These are phyloP conservation scores for Mycena haematopus DNA, from an alignment of 768 basidiomycete genomes.

Conservation along the genomic window DNA sequence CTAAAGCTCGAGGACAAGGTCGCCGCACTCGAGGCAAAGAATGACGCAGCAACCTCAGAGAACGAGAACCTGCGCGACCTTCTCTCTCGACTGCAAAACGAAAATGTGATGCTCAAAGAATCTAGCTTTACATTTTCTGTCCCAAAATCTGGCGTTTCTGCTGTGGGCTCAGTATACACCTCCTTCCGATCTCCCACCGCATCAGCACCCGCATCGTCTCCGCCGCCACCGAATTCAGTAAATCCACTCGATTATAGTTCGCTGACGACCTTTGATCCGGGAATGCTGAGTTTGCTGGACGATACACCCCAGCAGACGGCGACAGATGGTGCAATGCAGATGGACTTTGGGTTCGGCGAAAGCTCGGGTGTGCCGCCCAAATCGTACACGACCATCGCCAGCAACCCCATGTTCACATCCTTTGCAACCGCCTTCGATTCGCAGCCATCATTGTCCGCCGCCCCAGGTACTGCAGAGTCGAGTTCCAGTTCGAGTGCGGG, in stretches of 20 bases:
- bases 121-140: conserved; percentile 84
- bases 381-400: conserved; percentile 77
- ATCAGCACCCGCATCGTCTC: conserved; percentile 29
- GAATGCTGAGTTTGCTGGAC: conserved; percentile 68
- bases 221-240: conserved; percentile 39
- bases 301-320: conserved; percentile 62
- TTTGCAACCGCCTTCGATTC: conserved; percentile 66
- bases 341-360: conserved; percentile 63
- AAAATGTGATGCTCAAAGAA: conserved; percentile 85
- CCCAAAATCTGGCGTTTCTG: conserved; percentile 46
- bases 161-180: conserved; percentile 34
- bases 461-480: conserved; percentile 18
- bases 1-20: conserved; percentile 89
- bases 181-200: conserved; percentile 31
- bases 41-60: conserved; percentile 72
- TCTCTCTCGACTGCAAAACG: conserved; percentile 81
- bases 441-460: conserved; percentile 35
- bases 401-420: conserved; percentile 87
- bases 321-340: conserved; percentile 62
- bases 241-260: conserved; percentile 70
- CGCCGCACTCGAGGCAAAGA: conserved; percentile 83
- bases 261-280: conserved; percentile 73
- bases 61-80: conserved; percentile 92
- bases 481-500: conserved; percentile 31
- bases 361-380: neutral